phyloP scores from a whole-genome alignment of 1,284 basidiomycete genomes.

The Cutaneotrichosporon sp. region DNA sequence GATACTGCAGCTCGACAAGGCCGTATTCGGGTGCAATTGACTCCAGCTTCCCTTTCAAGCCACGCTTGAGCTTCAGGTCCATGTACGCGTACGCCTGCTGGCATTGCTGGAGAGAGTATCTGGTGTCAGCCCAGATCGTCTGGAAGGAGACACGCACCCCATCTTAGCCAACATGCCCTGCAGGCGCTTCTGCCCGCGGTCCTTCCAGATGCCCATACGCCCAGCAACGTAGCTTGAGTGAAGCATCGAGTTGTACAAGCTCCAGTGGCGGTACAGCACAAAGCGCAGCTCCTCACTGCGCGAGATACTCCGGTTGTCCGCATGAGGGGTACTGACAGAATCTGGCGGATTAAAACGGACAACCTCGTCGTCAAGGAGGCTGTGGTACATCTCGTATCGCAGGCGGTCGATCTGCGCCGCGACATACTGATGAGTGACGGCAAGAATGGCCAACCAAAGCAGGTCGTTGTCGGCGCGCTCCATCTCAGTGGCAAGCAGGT shows the following conservation, averaged over 20 bases:
- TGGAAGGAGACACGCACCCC: constrained; percentile 80
- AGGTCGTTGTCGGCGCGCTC: constrained; percentile 90
- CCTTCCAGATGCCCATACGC: constrained; percentile 94
- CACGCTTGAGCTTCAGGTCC: constrained; percentile 86
- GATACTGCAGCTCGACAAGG: constrained; percentile 87
- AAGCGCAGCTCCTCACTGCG: constrained; percentile 84
- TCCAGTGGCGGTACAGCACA: constrained; percentile 96
- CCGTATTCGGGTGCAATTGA: constrained; percentile 93
- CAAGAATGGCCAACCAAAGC: constrained; percentile 91
- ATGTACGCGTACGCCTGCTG: constrained; percentile 93
- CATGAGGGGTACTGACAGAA: constrained; percentile 39
- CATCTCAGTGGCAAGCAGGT: constrained; percentile 79
- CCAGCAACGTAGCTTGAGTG: constrained; percentile 95
- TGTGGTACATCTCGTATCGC: constrained; percentile 74
- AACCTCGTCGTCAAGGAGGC: constrained; percentile 80
- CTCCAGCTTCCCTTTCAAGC: constrained; percentile 76
- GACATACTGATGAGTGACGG: constrained; percentile 87
- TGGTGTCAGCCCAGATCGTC: constrained; percentile 36
- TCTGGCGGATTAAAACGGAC: constrained; percentile 67
- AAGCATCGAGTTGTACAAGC: constrained; percentile 93
- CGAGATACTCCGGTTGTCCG: constrained; percentile 74
- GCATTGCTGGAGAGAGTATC: constrained; percentile 87
- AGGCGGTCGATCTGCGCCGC: constrained; percentile 80
- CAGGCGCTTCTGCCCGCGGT: constrained; percentile 79
- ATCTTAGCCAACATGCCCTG: constrained; percentile 95